A percentile compares a stretch with the other conserved stretches of the same genome.
These are phyloP conservation scores for Torrubiella hemipterigena DNA, from an alignment of 2,329 filamentous ascomycete species.

Conservation along the genomic window DNA sequence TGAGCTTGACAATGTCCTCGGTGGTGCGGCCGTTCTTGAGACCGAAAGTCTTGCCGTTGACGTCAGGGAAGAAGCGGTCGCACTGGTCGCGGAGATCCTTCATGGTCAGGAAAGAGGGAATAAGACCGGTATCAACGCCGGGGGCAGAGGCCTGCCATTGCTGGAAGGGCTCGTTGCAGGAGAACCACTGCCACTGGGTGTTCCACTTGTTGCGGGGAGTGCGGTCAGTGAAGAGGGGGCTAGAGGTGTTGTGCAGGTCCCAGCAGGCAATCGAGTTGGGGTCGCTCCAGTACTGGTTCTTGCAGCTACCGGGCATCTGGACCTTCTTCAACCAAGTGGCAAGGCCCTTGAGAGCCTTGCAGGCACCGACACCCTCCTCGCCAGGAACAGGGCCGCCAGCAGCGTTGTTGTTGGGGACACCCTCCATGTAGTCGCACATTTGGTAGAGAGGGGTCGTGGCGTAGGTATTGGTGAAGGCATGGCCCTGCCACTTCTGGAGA, in stretches of 20 bases:
- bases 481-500: conserved; percentile 23
- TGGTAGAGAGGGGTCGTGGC: conserved; percentile 15
- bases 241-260: conserved; percentile 3
- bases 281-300: conserved; percentile 1
- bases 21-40: conserved; percentile 26
- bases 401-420: conserved; percentile 1
- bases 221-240: conserved; percentile 4
- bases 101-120: conserved; percentile 2
- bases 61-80: conserved; percentile 5
- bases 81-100: conserved; percentile 3
- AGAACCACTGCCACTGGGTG: conserved; percentile 6
- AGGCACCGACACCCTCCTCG: conserved; percentile 2
- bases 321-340: conserved; percentile 3
- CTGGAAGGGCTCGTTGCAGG: conserved; percentile 7
- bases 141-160: conserved; percentile 3
- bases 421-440: conserved; percentile 22
- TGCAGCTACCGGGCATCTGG: conserved; percentile 5
- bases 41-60: conserved; percentile 6
- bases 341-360: conserved; percentile 1
- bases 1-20: conserved; percentile 18
- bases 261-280: conserved; percentile 1
- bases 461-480: conserved; percentile 20
- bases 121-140: conserved; percentile 4
- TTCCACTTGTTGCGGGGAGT: conserved; percentile 2
- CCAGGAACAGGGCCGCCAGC: background rate